Percentiles rank a stretch among this genome's conserved stretches.
Conservation (phyloP, 2,329 filamentous ascomycete genomes). For the Tolypocladium album region DNA sequence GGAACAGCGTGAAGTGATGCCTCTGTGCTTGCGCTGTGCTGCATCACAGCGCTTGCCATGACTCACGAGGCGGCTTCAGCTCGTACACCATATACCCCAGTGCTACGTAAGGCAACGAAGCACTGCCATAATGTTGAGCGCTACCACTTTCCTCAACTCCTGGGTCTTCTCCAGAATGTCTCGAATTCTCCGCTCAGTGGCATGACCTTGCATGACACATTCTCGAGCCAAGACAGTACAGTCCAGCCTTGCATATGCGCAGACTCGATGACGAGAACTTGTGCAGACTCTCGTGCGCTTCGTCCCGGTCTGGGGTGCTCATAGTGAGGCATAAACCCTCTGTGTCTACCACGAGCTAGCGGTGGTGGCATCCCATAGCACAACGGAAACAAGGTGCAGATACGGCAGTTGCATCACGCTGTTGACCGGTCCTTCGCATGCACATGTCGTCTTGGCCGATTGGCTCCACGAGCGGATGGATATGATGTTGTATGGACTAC, state of each 20-base stretch:
- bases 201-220: not conserved
- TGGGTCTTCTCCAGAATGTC: not conserved
- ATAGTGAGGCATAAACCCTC: not conserved
- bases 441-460: not conserved
- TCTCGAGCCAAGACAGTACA: not conserved
- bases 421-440: not conserved
- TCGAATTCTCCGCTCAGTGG: not conserved
- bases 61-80: not conserved
- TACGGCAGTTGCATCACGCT: not conserved
- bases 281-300: not conserved
- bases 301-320: not conserved
- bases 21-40: not conserved
- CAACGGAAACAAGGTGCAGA: not conserved
- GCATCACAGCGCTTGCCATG: not conserved
- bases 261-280: not conserved
- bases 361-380: not conserved
- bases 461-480: not conserved
- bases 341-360: not conserved
- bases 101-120: not conserved
- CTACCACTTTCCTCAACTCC: not conserved
- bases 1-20: not conserved
- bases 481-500: not conserved
- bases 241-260: not conserved
- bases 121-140: not conserved
- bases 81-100: not conserved